Conservation (phyloP, 2,329 filamentous ascomycete genomes). For the Byssoonygena ceratinophila region DNA sequence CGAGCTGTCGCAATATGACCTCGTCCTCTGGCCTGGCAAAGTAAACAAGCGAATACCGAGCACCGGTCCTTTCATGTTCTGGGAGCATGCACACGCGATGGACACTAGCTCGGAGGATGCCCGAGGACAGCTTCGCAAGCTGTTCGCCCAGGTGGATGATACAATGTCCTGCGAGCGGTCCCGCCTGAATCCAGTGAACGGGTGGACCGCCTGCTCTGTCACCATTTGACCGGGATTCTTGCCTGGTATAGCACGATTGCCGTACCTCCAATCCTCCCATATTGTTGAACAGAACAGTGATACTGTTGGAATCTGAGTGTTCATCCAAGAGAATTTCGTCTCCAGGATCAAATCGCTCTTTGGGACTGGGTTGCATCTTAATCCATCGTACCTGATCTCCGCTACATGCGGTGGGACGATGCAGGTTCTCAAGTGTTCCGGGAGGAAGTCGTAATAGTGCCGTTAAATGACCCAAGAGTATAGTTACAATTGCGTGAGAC, state of each 20-base stretch:
- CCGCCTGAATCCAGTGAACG: slow-evolving; percentile 11
- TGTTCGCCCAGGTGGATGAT: slow-evolving; percentile 15
- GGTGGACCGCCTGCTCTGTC: neutral
- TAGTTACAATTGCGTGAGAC: slow-evolving; percentile 11
- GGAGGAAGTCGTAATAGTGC: slow-evolving; percentile 7
- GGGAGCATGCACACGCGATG: slow-evolving; percentile 12
- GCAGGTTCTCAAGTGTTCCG: slow-evolving; percentile 8
- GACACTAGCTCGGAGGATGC: slow-evolving; percentile 10
- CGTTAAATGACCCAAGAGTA: slow-evolving; percentile 10
- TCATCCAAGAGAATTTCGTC: slow-evolving; percentile 14
- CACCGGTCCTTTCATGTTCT: neutral
- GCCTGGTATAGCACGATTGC: neutral
- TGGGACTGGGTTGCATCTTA: slow-evolving; percentile 12
- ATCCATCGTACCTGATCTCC: slow-evolving; percentile 16
- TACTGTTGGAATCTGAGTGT: slow-evolving; percentile 14
- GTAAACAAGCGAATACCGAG: slow-evolving; percentile 14
- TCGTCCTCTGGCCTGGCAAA: slow-evolving; percentile 15
- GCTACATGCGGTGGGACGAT: slow-evolving; percentile 11
- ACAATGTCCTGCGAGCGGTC: slow-evolving; percentile 14
- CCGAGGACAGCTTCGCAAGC: slow-evolving; percentile 9
- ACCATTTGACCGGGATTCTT: neutral
- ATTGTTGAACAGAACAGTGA: slow-evolving; percentile 15
- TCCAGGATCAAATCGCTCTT: neutral
- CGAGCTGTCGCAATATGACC: slow-evolving; percentile 14
- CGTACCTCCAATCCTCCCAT: slow-evolving; percentile 12